A percentile compares a stretch with the other conserved stretches of the same genome.
phyloP scores from a whole-genome alignment of 1,284 basidiomycete species.

The Lentinula novae-zelandiae region DNA sequence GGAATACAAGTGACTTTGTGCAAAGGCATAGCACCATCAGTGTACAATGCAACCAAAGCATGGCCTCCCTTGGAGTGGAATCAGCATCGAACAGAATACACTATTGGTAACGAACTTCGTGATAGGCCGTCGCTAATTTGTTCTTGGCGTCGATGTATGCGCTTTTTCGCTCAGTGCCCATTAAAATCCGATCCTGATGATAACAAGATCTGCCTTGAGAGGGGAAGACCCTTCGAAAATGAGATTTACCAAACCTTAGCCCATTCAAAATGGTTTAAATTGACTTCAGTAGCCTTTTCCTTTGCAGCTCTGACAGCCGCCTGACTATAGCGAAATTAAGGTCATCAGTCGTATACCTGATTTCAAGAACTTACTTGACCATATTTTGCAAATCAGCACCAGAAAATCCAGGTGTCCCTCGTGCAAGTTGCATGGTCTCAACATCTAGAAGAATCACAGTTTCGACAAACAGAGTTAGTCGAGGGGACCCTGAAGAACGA shows the following conservation, averaged over 20 bases:
- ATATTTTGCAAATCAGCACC: slow-evolving; percentile 93
- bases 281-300: slow-evolving; percentile 70
- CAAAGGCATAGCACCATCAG: slow-evolving; percentile 89
- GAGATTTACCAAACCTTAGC: slow-evolving; percentile 59
- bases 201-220: slow-evolving; percentile 1
- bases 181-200: slow-evolving; percentile 81
- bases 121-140: slow-evolving; percentile 89
- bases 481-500: slow-evolving; percentile 5
- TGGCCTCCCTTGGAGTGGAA: slow-evolving; percentile 69
- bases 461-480: slow-evolving; percentile 6
- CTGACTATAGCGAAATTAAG: slow-evolving; percentile 41
- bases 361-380: slow-evolving; percentile 66
- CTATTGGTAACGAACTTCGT: slow-evolving; percentile 56
- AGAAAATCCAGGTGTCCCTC: slow-evolving; percentile 89
- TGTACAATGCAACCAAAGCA: slow-evolving; percentile 87
- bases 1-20: slow-evolving; percentile 97
- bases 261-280: slow-evolving; percentile 90
- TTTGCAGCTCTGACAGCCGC: slow-evolving; percentile 92
- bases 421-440: slow-evolving; percentile 81
- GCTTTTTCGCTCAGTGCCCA: slow-evolving; percentile 91
- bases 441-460: slow-evolving; percentile 44
- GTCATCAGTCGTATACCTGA: not conserved
- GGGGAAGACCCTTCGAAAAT: slow-evolving; percentile 2
- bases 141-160: slow-evolving; percentile 83
- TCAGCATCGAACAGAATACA: slow-evolving; percentile 13